phyloP scores from a whole-genome alignment of 345 rosid genomes.

The Salix udensis region DNA sequence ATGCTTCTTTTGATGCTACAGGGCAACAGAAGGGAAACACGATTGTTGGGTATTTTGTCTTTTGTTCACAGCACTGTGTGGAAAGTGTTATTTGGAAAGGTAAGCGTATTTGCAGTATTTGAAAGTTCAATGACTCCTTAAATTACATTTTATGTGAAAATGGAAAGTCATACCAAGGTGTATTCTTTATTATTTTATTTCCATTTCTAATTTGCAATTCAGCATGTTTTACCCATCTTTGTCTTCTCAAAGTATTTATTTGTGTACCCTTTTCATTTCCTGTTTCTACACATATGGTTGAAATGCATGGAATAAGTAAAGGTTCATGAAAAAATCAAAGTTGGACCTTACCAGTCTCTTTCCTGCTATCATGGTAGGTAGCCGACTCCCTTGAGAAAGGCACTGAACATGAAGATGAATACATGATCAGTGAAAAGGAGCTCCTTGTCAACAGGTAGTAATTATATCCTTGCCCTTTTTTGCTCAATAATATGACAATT shows the following conservation, averaged over 20 bases:
- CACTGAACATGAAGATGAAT: slow-evolving; percentile 98
- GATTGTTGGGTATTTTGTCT: slow-evolving; percentile 82
- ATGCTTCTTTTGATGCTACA: slow-evolving; percentile 25
- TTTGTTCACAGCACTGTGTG: slow-evolving; percentile 95
- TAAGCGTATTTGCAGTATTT: slow-evolving; percentile 12
- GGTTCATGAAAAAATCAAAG: neutral
- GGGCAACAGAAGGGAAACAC: slow-evolving; percentile 98
- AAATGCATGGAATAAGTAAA: neutral
- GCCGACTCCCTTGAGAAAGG: slow-evolving; percentile 99
- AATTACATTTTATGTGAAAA: neutral
- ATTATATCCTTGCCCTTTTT: neutral
- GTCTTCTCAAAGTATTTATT: neutral
- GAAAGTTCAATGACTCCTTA: neutral
- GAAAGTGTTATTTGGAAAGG: slow-evolving; percentile 98
- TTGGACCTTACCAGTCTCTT: neutral
- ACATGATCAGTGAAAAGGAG: slow-evolving; percentile 99
- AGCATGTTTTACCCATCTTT: neutral
- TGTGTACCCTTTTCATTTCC: neutral
- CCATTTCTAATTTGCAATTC: neutral
- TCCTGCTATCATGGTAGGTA: slow-evolving; percentile 40
- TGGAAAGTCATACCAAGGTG: neutral
- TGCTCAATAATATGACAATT: neutral
- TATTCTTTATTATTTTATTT: neutral
- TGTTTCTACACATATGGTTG: neutral
- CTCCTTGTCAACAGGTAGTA: slow-evolving; percentile 88